phyloP scores from a whole-genome alignment of 2,329 filamentous ascomycete genomes.

The Elsinoe ampelina region DNA sequence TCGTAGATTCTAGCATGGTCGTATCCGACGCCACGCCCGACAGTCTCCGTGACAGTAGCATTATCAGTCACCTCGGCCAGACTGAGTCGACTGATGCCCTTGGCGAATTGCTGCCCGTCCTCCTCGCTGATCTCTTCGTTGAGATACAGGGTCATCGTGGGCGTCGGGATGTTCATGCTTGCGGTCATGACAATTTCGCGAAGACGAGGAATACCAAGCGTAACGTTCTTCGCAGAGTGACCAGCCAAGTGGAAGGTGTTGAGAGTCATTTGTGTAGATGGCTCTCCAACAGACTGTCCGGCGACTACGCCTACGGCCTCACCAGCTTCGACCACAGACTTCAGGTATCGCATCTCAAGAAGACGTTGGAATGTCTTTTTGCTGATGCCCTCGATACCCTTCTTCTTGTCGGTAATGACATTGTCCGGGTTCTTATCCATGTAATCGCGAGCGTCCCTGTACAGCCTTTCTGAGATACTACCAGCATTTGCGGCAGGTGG shows the following conservation, averaged over 20 bases:
- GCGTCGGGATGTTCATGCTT: slow-evolving; percentile 78
- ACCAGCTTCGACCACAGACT: slow-evolving; percentile 84
- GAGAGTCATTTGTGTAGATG: slow-evolving; percentile 97
- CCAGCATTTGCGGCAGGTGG: slow-evolving; percentile 71
- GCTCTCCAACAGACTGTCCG: slow-evolving; percentile 91
- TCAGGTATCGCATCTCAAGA: slow-evolving; percentile 85
- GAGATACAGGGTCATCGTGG: slow-evolving; percentile 75
- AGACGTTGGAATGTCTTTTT: slow-evolving; percentile 75
- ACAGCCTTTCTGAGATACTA: slow-evolving; percentile 83
- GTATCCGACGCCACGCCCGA: slow-evolving; percentile 60
- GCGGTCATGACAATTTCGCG: slow-evolving; percentile 98
- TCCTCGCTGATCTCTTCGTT: slow-evolving; percentile 60
- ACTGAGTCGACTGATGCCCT: slow-evolving; percentile 79
- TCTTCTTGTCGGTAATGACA: slow-evolving; percentile 52
- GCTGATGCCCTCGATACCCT: slow-evolving; percentile 32
- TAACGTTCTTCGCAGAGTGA: slow-evolving; percentile 97
- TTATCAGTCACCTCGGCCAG: slow-evolving; percentile 77
- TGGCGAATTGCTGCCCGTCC: slow-evolving; percentile 72
- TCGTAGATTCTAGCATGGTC: slow-evolving; percentile 75
- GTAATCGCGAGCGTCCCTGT: slow-evolving; percentile 61
- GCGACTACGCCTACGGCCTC: slow-evolving; percentile 96
- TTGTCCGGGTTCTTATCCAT: slow-evolving; percentile 63
- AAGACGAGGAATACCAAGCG: slow-evolving; percentile 90
- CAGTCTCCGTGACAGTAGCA: slow-evolving; percentile 68
- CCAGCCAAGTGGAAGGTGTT: slow-evolving; percentile 99